Base-by-base conservation (phyloP, 371 early-diverging fungal species). In the Cokeromyces recurvatus region DNA sequence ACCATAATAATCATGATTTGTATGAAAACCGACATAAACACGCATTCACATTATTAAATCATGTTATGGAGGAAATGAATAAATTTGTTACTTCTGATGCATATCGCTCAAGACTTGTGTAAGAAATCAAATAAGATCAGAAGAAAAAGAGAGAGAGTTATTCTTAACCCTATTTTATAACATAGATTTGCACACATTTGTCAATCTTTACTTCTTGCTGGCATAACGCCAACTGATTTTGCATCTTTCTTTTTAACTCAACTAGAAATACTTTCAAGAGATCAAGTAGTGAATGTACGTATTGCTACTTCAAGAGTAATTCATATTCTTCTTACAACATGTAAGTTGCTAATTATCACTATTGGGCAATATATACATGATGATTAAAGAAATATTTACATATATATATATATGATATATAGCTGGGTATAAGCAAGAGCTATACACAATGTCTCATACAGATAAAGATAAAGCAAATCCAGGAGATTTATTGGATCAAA, bases 31-130 rank as follows among this genome's bases (percentile, higher is more conserved):
- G 59, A 21, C 54, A 56, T 8, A 66, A 64, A 24, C 62, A 62
- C 42, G 71, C 69, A n/a, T 41, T 68, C 7, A 69, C 69, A 2
- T 51, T 74, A 6, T 25, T 74, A 34, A 68, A 54, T 4, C 68
- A 71, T 53, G 75, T 74, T 12, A 74, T 74, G 75, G 75, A 71
- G 32, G 55, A 62, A 27, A 23, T 74, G 15, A 71, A 74, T 32
- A 69, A 68, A 31, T 68, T 74, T 52, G 69, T 60, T 20, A 51
- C 66, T 15, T 64, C 69, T 11, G 63, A 64, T 10, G 56, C 51
- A 5, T 71, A 71, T 32, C 68, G 75, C 25, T 57, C 61, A 11
- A 46, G 71, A 34, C 49, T 74, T 31, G 64, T 68, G 71, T 74
- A 67, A 46, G 62, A n/a, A n/a, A 35, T 16, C 3, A 27, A 7